These are phyloP conservation scores for Sphagnurus paluster DNA, from an alignment of 1,284 basidiomycete genomes.

Conservation along the genomic window DNA sequence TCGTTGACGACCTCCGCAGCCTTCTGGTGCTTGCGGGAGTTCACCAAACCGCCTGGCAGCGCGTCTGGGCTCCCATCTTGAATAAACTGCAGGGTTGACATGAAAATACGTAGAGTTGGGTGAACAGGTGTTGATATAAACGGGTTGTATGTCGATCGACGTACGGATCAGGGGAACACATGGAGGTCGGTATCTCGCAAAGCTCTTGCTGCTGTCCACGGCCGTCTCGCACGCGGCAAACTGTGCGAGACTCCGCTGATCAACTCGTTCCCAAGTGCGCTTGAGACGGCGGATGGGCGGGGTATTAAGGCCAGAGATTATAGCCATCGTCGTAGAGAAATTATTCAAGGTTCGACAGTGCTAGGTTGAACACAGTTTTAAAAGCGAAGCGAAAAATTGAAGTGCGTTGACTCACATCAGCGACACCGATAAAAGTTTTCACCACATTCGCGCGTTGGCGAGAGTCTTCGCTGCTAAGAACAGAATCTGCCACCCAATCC, in stretches of 20 bases:
- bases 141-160: neutral
- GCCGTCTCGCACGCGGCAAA: constrained; percentile 76
- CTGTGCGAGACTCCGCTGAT: constrained; percentile 67
- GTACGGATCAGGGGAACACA: constrained; percentile 97
- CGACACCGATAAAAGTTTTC: constrained; percentile 92
- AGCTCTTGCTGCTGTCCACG: constrained; percentile 91
- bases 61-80: constrained; percentile 96
- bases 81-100: constrained; percentile 95
- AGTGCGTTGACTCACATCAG: constrained; percentile 69
- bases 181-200: constrained; percentile 91
- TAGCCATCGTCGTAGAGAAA: constrained; percentile 94
- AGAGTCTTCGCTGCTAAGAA: constrained; percentile 85
- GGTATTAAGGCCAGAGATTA: constrained; percentile 93
- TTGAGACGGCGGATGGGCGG: constrained; percentile 92
- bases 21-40: constrained; percentile 94
- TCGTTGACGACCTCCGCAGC: constrained; percentile 95
- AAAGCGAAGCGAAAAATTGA: constrained; percentile 10
- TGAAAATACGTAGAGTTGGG: constrained; percentile 76
- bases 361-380: constrained; percentile 47
- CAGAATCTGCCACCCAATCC: constrained; percentile 92
- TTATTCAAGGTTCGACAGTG: constrained; percentile 90
- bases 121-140: neutral
- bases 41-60: constrained; percentile 80
- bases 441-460: constrained; percentile 80
- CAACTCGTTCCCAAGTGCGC: constrained; percentile 93